Base-by-base conservation (phyloP, 768 basidiomycete genomes). In the Leccinum subgranulosum region DNA sequence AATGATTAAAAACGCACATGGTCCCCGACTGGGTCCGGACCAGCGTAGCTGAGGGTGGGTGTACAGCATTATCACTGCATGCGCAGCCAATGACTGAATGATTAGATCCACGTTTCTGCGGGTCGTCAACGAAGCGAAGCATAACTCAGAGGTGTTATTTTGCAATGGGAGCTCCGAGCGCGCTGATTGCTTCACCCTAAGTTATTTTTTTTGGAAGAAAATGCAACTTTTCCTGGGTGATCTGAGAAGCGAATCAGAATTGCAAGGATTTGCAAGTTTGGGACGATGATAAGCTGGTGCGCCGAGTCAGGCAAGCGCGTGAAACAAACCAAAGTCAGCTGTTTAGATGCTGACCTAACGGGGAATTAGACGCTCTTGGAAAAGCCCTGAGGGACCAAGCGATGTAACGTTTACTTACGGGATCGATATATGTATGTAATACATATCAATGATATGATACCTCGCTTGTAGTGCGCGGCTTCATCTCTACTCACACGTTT, bases 81-180 rank as follows among this genome's bases (percentile, higher is more conserved):
- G 56, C 57, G 47, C 58, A 47, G 57, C 39, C 45, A 31, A 31
- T 31, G 29, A 31, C 29, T 31, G 29, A 57, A 41, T 41, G 39
- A 41, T 55, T 65, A 11, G 67, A 73, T 11, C 55, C 68, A 73
- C 60, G 51, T 53, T 46, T 28, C 36, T 49, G 55, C 47, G 34
- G 28, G 49, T 46, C 7, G 28, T 61, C 36, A 49, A 47, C 29
- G n/a, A 23, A 14, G 12, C 15, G 43, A 17, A 12, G 39, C 21
- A 29, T 41, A 49, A 47, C 46, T 49, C 7, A 4, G 6, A 48
- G 33, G 46, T 34, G 29, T 25, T 17, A 28, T 41, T 41, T 41
- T 6, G n/a, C 39, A 34, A 17, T 28, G 34, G 36, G 36, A 29
- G 19, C 15, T 34, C 29, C 43, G 28, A 39, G 48, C 28, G 27